Evolutionary conservation across 768 basidiomycete genomes (phyloP).

Genomic region (Lactarius sp.): DNA sequence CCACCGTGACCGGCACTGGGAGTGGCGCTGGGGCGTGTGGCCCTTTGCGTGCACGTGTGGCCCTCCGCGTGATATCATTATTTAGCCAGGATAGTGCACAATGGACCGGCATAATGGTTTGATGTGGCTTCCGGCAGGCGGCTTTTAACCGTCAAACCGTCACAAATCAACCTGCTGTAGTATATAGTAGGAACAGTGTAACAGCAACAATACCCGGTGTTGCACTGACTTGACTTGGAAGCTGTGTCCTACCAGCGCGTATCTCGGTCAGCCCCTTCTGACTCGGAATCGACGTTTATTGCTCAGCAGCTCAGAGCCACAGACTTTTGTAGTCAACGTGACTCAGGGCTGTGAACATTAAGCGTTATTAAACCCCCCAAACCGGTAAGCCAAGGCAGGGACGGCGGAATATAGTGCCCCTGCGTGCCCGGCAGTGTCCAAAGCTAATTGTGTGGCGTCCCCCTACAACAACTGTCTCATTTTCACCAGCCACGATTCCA

Average conservation of each 20-base stretch:
- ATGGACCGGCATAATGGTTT: neutral
- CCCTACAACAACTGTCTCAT: slow-evolving; percentile 9
- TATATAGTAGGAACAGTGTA: neutral
- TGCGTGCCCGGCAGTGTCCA: neutral
- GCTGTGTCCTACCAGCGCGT: neutral
- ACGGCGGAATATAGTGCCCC: neutral
- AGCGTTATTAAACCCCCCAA: neutral
- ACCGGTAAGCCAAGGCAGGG: slow-evolving; percentile 3
- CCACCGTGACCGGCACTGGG: neutral
- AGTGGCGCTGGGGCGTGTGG: neutral
- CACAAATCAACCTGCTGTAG: neutral
- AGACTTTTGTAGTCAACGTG: neutral
- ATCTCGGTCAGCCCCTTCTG: neutral
- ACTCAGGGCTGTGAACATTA: neutral
- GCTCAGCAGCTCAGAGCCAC: neutral
- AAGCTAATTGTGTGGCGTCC: slow-evolving; percentile 14
- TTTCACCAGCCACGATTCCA: slow-evolving; percentile 2
- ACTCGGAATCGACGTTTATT: neutral
- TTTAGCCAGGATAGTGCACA: neutral
- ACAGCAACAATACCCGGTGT: neutral
- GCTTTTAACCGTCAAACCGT: neutral
- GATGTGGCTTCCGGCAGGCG: neutral
- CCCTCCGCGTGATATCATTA: neutral
- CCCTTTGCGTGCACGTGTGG: neutral
- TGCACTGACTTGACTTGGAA: neutral